phyloP scores from a whole-genome alignment of 768 basidiomycete genomes.

The Hortiboletus campestris region DNA sequence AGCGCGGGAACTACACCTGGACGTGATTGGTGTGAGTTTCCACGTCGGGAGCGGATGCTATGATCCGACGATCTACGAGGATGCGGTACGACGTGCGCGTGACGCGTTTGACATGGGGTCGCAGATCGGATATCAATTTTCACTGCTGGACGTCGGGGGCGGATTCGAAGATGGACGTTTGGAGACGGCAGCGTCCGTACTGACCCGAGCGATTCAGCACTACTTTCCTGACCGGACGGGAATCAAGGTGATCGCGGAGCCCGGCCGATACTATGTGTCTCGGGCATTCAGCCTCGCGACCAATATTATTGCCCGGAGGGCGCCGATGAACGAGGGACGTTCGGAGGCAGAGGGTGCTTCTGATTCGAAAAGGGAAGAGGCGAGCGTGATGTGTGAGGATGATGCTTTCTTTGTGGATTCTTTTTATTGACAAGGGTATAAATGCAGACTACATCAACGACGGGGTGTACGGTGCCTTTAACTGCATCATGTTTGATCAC shows the following conservation, averaged over 20 bases:
- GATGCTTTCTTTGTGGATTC: slow-evolving; percentile 15
- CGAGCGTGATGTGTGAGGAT: slow-evolving; percentile 87
- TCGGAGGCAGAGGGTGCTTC: slow-evolving; percentile 17
- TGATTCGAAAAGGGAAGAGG: slow-evolving; percentile 33
- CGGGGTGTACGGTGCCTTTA: slow-evolving; percentile 96
- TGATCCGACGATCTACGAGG: slow-evolving; percentile 85
- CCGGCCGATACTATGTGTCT: slow-evolving; percentile 92
- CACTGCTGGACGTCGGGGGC: slow-evolving; percentile 89
- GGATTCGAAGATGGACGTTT: slow-evolving; percentile 92
- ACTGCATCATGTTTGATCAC: slow-evolving; percentile 97
- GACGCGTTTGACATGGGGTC: slow-evolving; percentile 85
- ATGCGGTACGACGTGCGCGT: slow-evolving; percentile 82
- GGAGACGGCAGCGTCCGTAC: slow-evolving; percentile 69
- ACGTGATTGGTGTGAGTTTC: slow-evolving; percentile 95
- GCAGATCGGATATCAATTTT: slow-evolving; percentile 78
- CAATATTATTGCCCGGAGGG: slow-evolving; percentile 89
- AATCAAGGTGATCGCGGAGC: slow-evolving; percentile 89
- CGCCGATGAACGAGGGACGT: slow-evolving; percentile 42
- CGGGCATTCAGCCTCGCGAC: slow-evolving; percentile 90
- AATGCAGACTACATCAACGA: slow-evolving; percentile 95
- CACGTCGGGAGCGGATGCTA: slow-evolving; percentile 98
- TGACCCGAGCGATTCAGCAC: slow-evolving; percentile 66
- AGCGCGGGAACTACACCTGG: slow-evolving; percentile 73
- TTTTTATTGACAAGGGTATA: slow-evolving; percentile 1
- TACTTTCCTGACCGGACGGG: slow-evolving; percentile 75